A percentile compares a stretch with the other conserved stretches of the same genome.
phyloP scores from a whole-genome alignment of 2,329 filamentous ascomycete genomes.

The Ambrosiella beaveri region DNA sequence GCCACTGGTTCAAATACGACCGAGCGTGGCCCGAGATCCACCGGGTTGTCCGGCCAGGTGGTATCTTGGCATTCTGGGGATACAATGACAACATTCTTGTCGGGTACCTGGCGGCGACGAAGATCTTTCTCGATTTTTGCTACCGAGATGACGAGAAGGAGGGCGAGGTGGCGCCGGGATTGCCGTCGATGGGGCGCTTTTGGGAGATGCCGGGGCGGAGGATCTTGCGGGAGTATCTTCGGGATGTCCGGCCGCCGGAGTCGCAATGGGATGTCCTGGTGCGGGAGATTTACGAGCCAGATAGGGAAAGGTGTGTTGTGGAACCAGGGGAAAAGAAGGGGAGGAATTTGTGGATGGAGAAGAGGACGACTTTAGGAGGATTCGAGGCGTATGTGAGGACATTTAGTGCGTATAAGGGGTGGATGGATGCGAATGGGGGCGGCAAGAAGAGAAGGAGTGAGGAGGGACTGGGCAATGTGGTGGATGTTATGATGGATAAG shows the following conservation, averaged over 20 bases:
- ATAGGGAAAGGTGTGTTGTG: slow-evolving; percentile 22
- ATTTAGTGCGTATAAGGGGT: slow-evolving; percentile 41
- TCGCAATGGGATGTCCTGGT: slow-evolving; percentile 34
- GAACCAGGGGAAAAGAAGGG: slow-evolving; percentile 16
- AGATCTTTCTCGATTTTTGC: slow-evolving; percentile 36
- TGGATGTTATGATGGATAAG: slow-evolving; percentile 44
- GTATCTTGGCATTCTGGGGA: slow-evolving; percentile 47
- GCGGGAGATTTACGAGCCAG: slow-evolving; percentile 41
- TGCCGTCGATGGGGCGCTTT: slow-evolving; percentile 35
- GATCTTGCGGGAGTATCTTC: slow-evolving; percentile 34
- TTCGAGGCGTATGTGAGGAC: slow-evolving; percentile 45
- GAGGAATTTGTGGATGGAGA: slow-evolving; percentile 31
- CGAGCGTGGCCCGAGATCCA: slow-evolving; percentile 37
- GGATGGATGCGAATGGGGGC: slow-evolving; percentile 38
- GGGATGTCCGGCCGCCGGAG: slow-evolving; percentile 33
- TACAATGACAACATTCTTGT: slow-evolving; percentile 48
- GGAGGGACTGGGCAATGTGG: slow-evolving; percentile 41
- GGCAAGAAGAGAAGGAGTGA: slow-evolving; percentile 29
- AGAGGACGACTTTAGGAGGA: slow-evolving; percentile 35
- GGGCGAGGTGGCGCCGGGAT: slow-evolving; percentile 25
- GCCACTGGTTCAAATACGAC: slow-evolving; percentile 48
- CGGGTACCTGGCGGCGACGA: slow-evolving; percentile 32
- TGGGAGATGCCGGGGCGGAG: slow-evolving; percentile 45
- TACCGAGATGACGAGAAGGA: slow-evolving; percentile 25
- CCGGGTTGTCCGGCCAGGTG: slow-evolving; percentile 34